phyloP scores from a whole-genome alignment of 2,329 filamentous ascomycete species.

The Balansia obtecta region DNA sequence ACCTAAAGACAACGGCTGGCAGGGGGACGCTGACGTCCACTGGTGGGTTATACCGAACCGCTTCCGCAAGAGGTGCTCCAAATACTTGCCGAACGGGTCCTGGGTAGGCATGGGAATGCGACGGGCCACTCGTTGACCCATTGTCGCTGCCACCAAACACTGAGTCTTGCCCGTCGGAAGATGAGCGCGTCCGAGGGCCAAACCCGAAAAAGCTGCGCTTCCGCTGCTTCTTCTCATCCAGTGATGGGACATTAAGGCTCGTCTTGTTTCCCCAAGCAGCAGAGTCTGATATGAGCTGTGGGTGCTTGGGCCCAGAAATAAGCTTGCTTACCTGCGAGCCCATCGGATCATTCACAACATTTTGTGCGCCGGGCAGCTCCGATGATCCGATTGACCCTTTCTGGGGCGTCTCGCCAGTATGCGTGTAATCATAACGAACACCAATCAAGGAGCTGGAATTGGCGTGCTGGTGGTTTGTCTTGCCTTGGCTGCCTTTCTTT shows the following conservation, averaged over 20 bases:
- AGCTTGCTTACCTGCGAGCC: conserved; percentile 29
- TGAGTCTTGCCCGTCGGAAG: conserved; percentile 45
- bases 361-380: conserved; percentile 22
- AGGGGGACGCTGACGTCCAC: conserved; percentile 61
- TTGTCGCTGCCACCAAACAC: conserved; percentile 37
- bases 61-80: conserved; percentile 73
- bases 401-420: conserved; percentile 38
- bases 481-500: conserved; percentile 21
- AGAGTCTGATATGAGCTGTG: conserved; percentile 69
- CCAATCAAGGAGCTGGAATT: conserved; percentile 39
- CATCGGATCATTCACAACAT: conserved; percentile 21
- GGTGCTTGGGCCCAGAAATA: conserved; percentile 80
- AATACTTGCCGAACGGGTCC: conserved; percentile 62
- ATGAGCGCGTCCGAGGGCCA: conserved; percentile 45
- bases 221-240: conserved; percentile 67
- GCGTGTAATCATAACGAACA: conserved; percentile 45
- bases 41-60: conserved; percentile 69
- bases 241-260: conserved; percentile 32
- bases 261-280: conserved; percentile 77
- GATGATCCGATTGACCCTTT: conserved; percentile 23
- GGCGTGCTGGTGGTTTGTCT: conserved; percentile 22
- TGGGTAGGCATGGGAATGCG: conserved; percentile 26
- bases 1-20: conserved; percentile 88
- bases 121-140: conserved; percentile 26
- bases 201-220: conserved; percentile 71